Conservation (phyloP, 2,329 filamentous ascomycete genomes). For the Colletotrichum spaethianum region DNA sequence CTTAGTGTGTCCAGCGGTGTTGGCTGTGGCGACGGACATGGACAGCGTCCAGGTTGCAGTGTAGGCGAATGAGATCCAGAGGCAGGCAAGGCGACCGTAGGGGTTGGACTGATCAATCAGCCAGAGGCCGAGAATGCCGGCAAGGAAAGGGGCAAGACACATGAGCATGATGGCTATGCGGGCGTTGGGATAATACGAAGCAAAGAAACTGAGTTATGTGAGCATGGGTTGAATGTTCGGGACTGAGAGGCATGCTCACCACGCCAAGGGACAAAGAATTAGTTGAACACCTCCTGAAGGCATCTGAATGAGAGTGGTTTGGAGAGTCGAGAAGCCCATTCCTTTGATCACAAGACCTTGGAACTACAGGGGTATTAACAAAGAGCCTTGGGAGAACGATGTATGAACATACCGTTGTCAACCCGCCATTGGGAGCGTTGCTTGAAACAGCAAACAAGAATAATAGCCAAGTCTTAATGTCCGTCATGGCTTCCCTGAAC, state of each 20-base stretch:
- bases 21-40: slow-evolving; percentile 67
- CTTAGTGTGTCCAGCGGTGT: slow-evolving; percentile 78
- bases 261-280: slow-evolving; percentile 34
- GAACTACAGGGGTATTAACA: slow-evolving; percentile 71
- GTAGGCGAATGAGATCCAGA: slow-evolving; percentile 49
- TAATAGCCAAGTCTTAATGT: slow-evolving; percentile 71
- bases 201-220: slow-evolving; percentile 17
- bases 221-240: neutral
- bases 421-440: slow-evolving; percentile 69
- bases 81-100: slow-evolving; percentile 45
- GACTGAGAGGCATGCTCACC: neutral
- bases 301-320: slow-evolving; percentile 75
- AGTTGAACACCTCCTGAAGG: slow-evolving; percentile 66
- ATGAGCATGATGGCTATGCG: slow-evolving; percentile 41
- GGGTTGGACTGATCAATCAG: slow-evolving; percentile 37
- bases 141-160: slow-evolving; percentile 41
- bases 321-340: slow-evolving; percentile 72
- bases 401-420: slow-evolving; percentile 16
- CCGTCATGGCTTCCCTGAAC: slow-evolving; percentile 64
- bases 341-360: slow-evolving; percentile 75
- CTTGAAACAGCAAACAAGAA: slow-evolving; percentile 72
- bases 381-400: neutral
- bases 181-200: slow-evolving; percentile 35
- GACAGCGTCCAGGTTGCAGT: slow-evolving; percentile 43
- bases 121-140: slow-evolving; percentile 40